Evolutionary conservation across 768 basidiomycete species (phyloP).

Genomic region (Tricholoma saponaceum): DNA sequence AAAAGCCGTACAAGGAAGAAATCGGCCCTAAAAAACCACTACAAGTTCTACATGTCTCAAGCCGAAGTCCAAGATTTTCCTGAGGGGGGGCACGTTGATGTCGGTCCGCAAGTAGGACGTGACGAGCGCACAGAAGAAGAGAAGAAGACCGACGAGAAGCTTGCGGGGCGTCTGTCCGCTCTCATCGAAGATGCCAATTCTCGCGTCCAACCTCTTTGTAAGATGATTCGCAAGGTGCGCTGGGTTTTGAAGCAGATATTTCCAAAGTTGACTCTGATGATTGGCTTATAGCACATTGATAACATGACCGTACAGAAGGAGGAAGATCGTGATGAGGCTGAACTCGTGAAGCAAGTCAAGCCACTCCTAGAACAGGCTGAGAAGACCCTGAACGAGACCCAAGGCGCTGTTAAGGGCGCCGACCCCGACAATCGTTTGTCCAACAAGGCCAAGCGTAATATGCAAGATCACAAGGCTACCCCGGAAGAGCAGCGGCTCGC

Average conservation of each 20-base stretch:
- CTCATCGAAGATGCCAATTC: conserved; percentile 32
- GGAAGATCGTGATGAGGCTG: conserved; percentile 31
- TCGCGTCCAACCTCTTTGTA: conserved; percentile 25
- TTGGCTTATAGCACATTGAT: conserved; percentile 27
- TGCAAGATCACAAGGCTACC: conserved; percentile 31
- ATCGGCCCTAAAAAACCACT: too few species aligned
- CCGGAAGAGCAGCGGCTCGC: conserved; percentile 35
- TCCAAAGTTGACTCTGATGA: neutral
- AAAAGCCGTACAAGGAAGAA: neutral
- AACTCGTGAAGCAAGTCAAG: conserved; percentile 30
- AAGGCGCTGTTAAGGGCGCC: conserved; percentile 30
- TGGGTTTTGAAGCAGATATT: neutral
- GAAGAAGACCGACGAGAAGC: conserved; percentile 6
- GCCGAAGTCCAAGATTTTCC: neutral
- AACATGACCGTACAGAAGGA: conserved; percentile 28
- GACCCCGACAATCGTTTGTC: conserved; percentile 32
- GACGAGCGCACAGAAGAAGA: neutral
- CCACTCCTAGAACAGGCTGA: conserved; percentile 34
- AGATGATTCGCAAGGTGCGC: conserved; percentile 32
- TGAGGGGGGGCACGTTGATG: neutral
- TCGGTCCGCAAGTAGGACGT: neutral
- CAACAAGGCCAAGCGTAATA: conserved; percentile 30
- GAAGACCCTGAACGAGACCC: conserved; percentile 34
- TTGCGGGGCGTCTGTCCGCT: conserved; percentile 30
- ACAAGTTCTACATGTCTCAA: neutral